These are phyloP conservation scores for Pestalotiopsis sp. DNA, from an alignment of 2,329 filamentous ascomycete genomes.

Conservation along the genomic window DNA sequence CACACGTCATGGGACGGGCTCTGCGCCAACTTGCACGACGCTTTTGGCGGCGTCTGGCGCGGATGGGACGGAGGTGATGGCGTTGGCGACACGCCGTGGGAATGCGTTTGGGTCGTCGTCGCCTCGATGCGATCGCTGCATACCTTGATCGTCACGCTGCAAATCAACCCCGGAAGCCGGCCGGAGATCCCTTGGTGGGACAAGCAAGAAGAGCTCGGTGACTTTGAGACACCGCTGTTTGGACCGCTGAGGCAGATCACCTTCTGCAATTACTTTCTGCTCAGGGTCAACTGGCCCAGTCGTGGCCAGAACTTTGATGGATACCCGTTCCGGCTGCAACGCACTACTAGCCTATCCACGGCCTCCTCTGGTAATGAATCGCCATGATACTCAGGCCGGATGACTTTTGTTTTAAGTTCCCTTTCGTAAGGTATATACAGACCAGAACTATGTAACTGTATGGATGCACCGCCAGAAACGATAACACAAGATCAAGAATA, in stretches of 20 bases:
- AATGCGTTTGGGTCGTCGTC: conserved; percentile 2
- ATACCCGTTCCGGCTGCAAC: conserved; percentile 9
- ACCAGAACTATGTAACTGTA: too few species aligned
- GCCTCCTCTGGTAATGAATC: background rate
- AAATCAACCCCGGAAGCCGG: background rate
- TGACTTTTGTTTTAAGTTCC: background rate
- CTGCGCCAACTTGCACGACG: conserved; percentile 3
- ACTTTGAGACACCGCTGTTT: background rate
- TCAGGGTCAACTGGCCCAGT: conserved; percentile 3
- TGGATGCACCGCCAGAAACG: too few species aligned
- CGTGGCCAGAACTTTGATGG: background rate
- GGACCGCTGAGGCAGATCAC: background rate
- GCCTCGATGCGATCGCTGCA: conserved; percentile 4
- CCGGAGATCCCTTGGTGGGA: background rate
- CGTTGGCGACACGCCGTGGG: conserved; percentile 6
- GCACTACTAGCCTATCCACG: background rate
- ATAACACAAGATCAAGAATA: too few species aligned
- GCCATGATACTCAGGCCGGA: background rate
- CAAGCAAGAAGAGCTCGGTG: background rate
- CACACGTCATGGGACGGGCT: background rate
- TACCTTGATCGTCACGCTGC: conserved; percentile 4
- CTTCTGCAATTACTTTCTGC: conserved; percentile 3
- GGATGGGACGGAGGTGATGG: conserved; percentile 1
- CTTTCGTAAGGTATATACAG: background rate
- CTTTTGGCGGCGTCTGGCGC: conserved; percentile 3